Percentiles rank a stretch among this genome's conserved stretches.
Conservation (phyloP, 257 asterid species). For the Verbascum thapsus region DNA sequence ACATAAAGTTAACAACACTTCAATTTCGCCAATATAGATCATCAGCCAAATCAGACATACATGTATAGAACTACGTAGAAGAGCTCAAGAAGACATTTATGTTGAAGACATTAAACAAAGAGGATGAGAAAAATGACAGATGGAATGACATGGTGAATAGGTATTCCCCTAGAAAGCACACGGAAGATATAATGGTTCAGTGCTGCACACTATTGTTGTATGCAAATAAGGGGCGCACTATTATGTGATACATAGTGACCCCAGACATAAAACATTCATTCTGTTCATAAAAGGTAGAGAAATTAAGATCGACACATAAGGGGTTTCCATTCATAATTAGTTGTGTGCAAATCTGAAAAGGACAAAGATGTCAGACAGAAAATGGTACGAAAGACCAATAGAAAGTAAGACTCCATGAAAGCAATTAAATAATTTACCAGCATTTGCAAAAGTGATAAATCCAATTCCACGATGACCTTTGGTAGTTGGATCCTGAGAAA, state of each 20-base stretch:
- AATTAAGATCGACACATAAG: neutral
- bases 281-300: neutral
- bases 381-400: neutral
- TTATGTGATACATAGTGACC: neutral
- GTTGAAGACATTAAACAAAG: too few relatives aligned
- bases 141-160: too few relatives aligned
- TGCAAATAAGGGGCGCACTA: neutral
- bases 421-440: constrained; percentile 56
- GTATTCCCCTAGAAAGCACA: too few relatives aligned
- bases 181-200: too few relatives aligned
- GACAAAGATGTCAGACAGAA: neutral
- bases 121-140: too few relatives aligned
- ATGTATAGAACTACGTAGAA: too few relatives aligned
- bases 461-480: constrained; percentile 99
- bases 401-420: constrained; percentile 21
- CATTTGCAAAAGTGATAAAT: constrained; percentile 77
- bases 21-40: too few relatives aligned
- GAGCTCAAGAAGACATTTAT: too few relatives aligned
- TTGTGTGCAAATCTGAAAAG: neutral
- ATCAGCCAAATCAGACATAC: too few relatives aligned
- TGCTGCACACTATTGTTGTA: neutral
- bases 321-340: neutral
- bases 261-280: neutral
- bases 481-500: constrained; percentile 77
- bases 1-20: too few relatives aligned